Conservation (phyloP, 768 basidiomycete genomes). For the Mycena kentingensis region DNA sequence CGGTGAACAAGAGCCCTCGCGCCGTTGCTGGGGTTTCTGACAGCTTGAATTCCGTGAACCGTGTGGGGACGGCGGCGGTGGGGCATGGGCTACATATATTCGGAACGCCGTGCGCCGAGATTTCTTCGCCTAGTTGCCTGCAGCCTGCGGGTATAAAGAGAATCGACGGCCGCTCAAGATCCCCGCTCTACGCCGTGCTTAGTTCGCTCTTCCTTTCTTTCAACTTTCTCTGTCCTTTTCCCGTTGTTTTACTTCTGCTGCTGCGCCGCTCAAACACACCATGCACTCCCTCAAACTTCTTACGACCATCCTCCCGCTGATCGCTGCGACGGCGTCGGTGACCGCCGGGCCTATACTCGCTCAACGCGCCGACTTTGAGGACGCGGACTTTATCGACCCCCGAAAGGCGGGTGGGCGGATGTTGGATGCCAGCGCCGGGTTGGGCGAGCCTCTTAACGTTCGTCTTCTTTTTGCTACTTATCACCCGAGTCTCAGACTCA, state of each 20-base stretch:
- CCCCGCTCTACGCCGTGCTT: background rate
- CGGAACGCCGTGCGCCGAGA: background rate
- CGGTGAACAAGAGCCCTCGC: no score
- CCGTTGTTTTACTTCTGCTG: background rate
- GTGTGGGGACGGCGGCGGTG: no score
- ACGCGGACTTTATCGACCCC: constrained; percentile 11
- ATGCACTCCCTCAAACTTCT: background rate
- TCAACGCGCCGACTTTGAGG: no score
- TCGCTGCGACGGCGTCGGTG: background rate
- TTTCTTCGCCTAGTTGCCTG: background rate
- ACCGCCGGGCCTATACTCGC: no score
- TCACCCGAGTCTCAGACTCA: no score
- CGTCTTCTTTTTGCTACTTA: no score
- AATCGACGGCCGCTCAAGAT: no score
- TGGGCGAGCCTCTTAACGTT: constrained; percentile 50
- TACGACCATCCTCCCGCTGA: background rate
- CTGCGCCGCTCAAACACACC: background rate
- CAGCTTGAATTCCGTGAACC: no score
- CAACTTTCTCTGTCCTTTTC: background rate
- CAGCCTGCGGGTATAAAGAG: background rate
- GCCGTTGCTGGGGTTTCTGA: no score
- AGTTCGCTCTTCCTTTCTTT: background rate
- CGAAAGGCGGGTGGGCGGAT: constrained; percentile 2
- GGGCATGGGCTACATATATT: no score
- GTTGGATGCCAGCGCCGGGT: constrained; percentile 23